These are phyloP conservation scores for Phaffomyces antillensis DNA, from an alignment of 805 yeast species.

Conservation along the genomic window DNA sequence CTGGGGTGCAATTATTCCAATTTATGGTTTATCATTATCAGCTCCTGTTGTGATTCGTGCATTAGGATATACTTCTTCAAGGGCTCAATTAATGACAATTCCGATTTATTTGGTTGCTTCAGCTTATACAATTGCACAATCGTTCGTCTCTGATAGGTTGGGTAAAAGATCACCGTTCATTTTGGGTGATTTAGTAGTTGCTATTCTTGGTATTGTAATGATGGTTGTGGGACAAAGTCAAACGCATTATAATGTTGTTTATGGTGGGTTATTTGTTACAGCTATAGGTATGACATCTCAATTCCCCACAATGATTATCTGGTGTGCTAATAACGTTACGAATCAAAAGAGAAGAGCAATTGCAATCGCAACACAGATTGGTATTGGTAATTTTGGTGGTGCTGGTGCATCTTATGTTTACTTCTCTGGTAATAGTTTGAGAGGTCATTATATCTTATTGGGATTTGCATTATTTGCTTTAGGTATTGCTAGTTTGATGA, in stretches of 20 bases:
- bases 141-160: conserved; percentile 22
- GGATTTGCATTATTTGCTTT: conserved; percentile 29
- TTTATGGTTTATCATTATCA: conserved; percentile 32
- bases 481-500: conserved; percentile 16
- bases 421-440: conserved; percentile 22
- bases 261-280: conserved; percentile 27
- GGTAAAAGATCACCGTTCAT: conserved; percentile 29
- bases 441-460: conserved; percentile 29
- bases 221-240: conserved; percentile 23
- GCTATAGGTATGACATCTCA: conserved; percentile 27
- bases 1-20: conserved; percentile 27
- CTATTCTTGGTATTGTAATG: conserved; percentile 29
- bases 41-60: conserved; percentile 34
- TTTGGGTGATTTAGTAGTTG: conserved; percentile 19
- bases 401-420: conserved; percentile 31
- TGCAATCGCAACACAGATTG: conserved; percentile 34
- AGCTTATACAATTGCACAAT: conserved; percentile 21
- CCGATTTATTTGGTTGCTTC: conserved; percentile 34
- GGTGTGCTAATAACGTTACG: conserved; percentile 32
- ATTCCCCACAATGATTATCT: conserved; percentile 30
- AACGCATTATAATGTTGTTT: conserved; percentile 18
- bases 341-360: conserved; percentile 32
- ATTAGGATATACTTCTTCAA: conserved; percentile 33
- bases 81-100: conserved; percentile 36
- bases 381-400: conserved; percentile 33